Evolutionary conservation across 768 basidiomycete genomes (phyloP).

Genomic region (Roridomyces roridus): DNA sequence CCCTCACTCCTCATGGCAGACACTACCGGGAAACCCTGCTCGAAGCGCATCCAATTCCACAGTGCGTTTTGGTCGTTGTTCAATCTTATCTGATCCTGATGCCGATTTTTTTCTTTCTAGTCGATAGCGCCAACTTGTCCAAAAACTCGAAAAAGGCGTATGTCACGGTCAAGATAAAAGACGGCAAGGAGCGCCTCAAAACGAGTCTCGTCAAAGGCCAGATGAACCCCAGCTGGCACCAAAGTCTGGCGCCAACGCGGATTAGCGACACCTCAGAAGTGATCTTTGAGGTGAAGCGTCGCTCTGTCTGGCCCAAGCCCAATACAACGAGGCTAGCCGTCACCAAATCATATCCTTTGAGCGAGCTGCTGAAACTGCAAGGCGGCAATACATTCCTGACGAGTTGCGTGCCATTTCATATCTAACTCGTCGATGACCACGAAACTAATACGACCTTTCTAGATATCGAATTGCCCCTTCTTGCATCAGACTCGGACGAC

Average conservation of each 20-base stretch:
- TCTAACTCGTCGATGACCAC: not conserved
- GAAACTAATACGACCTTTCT: not conserved
- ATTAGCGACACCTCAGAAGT: slow-evolving; percentile 13
- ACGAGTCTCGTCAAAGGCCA: slow-evolving; percentile 18
- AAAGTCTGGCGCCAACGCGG: slow-evolving; percentile 12
- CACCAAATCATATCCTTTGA: slow-evolving; percentile 17
- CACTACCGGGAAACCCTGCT: not conserved
- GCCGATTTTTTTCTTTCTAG: no score
- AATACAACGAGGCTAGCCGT: slow-evolving; percentile 9
- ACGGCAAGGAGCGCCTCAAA: slow-evolving; percentile 8
- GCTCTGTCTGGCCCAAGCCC: slow-evolving; percentile 19
- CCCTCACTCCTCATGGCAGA: not conserved
- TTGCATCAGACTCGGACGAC: not conserved
- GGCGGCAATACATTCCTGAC: slow-evolving; percentile 18
- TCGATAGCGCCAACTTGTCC: slow-evolving; percentile 11
- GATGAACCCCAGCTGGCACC: slow-evolving; percentile 16
- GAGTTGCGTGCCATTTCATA: slow-evolving; percentile 7
- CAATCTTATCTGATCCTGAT: not conserved
- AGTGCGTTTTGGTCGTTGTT: slow-evolving; percentile 1
- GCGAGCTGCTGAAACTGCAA: slow-evolving; percentile 20
- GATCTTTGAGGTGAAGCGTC: slow-evolving; percentile 18
- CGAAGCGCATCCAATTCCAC: slow-evolving; percentile 24
- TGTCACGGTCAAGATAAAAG: slow-evolving; percentile 14
- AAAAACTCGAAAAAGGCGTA: slow-evolving; percentile 8
- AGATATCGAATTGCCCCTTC: slow-evolving; percentile 20